Conservation (phyloP, 495 filamentous ascomycete genomes). For the Trichoderma erinaceum region DNA sequence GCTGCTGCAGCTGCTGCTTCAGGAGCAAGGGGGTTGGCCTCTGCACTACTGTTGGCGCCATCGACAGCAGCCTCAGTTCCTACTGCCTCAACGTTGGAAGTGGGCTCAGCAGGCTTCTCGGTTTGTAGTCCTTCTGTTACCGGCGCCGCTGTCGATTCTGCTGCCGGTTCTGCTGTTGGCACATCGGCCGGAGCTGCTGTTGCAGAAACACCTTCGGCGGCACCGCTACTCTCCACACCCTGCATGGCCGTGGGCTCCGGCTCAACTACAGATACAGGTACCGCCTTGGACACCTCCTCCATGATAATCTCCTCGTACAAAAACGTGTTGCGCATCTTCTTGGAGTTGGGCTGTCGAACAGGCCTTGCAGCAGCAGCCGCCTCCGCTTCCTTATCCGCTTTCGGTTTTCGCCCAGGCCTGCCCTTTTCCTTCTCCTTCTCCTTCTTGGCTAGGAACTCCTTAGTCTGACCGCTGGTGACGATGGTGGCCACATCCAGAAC, state of each 20-base stretch:
- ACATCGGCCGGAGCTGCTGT: neutral
- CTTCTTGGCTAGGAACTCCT: constrained; percentile 82
- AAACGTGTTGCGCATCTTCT: constrained; percentile 68
- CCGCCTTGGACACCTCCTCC: constrained; percentile 42
- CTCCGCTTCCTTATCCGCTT: constrained; percentile 54
- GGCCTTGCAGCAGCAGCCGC: constrained; percentile 48
- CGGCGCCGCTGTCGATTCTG: constrained; percentile 15
- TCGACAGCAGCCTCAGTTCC: neutral
- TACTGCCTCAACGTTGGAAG: neutral
- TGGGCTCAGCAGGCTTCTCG: neutral
- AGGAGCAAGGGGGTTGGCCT: neutral
- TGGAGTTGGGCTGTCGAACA: constrained; percentile 69
- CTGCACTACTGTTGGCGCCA: neutral
- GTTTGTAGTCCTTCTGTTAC: constrained; percentile 20
- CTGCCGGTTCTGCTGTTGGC: neutral
- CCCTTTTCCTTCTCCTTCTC: constrained; percentile 83
- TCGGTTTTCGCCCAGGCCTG: constrained; percentile 36
- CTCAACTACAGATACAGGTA: constrained; percentile 28
- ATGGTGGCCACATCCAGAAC: constrained; percentile 92
- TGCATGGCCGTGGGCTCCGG: constrained; percentile 3
- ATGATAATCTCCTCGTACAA: constrained; percentile 73
- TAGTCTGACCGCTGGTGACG: constrained; percentile 83
- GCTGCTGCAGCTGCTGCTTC: no score
- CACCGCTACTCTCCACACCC: constrained; percentile 16
- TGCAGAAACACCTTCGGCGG: neutral